Base-by-base conservation (phyloP, 306 rosid species). In the Comarum palustre region DNA sequence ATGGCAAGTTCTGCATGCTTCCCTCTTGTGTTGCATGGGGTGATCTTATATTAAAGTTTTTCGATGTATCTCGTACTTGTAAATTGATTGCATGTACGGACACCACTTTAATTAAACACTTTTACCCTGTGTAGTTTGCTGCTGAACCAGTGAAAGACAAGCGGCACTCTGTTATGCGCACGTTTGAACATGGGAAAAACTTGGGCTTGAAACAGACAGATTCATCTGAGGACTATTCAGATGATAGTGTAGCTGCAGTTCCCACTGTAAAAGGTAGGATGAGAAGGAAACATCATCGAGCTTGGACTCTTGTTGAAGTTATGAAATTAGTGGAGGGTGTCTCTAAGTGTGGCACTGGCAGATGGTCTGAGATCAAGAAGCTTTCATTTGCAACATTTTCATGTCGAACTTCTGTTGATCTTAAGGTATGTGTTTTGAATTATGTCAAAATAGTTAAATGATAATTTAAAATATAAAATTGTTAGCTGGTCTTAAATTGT, bases 301-400 rank as follows among this genome's bases (percentile, higher is more conserved):
- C 96, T 39, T 95, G 99, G 97, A 88, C 97, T 81, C 93, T 88
- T 74, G 92, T 69, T 47, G 99, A 95, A 81, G 97, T 95, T 19
- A 82, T 78, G 77, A 90, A 95, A 79, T 82, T 94, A 74, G 91
- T 94, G 1, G 99, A 94, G 39, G 99, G 99, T 29, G 99, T 94
- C 39, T 85, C 97, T 0, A 84, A 80, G 77, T 91, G 92, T 74
- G 99, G 99, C 20, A 88, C 99, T 66, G 99, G 99, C 73, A 83
- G 92, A 78, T 94, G 99, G 99, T 94, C 99, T 65, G 99, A 94
- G 87, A 94, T 94, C 71, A 94, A 91, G 83, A 89, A 89, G 11
- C 96, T 88, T 50, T 82, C 97, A 55, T 94, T 91, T 80, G 83
- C 97, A 61, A 88, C 99, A 2, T 83, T 84, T 76, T 84, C 97